phyloP scores from a whole-genome alignment of 2,329 filamentous ascomycete genomes.

The Epichloe elymi region DNA sequence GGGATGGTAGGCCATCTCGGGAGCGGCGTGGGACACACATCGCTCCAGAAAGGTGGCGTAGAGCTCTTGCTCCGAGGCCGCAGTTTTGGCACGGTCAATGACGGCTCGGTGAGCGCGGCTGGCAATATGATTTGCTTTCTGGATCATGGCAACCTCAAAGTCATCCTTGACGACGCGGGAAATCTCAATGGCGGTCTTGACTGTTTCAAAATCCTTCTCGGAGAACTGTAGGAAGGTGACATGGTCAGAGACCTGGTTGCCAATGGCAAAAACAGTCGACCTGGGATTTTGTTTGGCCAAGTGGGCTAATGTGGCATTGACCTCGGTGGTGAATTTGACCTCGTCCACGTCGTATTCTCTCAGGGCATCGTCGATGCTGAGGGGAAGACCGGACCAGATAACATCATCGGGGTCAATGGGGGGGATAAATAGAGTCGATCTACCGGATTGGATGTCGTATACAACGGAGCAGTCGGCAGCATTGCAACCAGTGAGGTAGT shows the following conservation, averaged over 20 bases:
- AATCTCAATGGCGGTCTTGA: slow-evolving; percentile 54
- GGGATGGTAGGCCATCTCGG: slow-evolving; percentile 74
- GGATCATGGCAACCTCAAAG: slow-evolving; percentile 61
- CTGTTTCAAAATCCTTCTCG: slow-evolving; percentile 41
- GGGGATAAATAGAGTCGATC: slow-evolving; percentile 80
- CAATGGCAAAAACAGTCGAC: slow-evolving; percentile 59
- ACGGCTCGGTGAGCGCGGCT: slow-evolving; percentile 53
- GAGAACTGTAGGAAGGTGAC: slow-evolving; percentile 61
- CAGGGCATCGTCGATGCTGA: slow-evolving; percentile 62
- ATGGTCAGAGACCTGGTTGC: slow-evolving; percentile 59
- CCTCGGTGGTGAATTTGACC: slow-evolving; percentile 57
- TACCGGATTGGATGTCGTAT: slow-evolving; percentile 63
- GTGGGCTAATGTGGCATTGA: slow-evolving; percentile 58
- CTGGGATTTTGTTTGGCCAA: slow-evolving; percentile 25
- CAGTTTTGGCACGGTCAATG: slow-evolving; percentile 45
- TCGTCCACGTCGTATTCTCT: slow-evolving; percentile 70
- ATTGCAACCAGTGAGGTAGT: slow-evolving; percentile 78
- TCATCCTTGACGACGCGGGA: slow-evolving; percentile 60
- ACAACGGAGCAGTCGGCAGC: slow-evolving; percentile 68
- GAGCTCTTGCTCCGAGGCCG: slow-evolving; percentile 68
- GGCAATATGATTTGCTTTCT: slow-evolving; percentile 58
- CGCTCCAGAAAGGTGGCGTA: slow-evolving; percentile 67
- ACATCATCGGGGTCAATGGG: slow-evolving; percentile 78
- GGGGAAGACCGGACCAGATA: slow-evolving; percentile 83
- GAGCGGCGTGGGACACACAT: slow-evolving; percentile 62